Base-by-base conservation (phyloP, 108 stramenopile genomes). In the Bacterosira constricta region DNA sequence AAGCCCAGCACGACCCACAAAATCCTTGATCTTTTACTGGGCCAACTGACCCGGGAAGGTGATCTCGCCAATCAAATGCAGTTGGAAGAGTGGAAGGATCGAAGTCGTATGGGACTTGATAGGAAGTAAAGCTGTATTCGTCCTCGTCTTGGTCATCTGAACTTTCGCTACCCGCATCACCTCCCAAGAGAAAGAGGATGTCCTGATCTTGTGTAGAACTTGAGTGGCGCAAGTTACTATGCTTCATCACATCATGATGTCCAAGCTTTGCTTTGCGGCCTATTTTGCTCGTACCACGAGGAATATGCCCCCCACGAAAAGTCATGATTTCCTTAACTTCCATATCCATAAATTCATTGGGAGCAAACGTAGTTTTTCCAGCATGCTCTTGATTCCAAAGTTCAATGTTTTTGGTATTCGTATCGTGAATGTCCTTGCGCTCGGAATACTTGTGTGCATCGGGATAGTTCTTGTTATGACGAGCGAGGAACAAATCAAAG, bases 1-100 rank as follows among this genome's bases (percentile, higher is more conserved):
- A 88, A 7, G 83, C 73, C 87, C 87, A 88, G 77, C 87, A 71
- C 59, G 77, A 80, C 36, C 87, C 87, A 54, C 87, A 88, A 32
- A 80, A 57, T 9, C 87, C 87, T 63, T 88, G 87, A 49, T 88
- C 81, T 69, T 88, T 88, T 10, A 88, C 81, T 17, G 80, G 80
- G 23, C 80, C 81, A 32, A 87, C 80, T 8, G 86, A 65, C 2
- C 59, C 71, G 44, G 73, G 73, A 12, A 66, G n/a, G 29, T 75
- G 55, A 10, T 35, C 60, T 30, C 73, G 50, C 73, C 73, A 75
- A 32, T 75, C 73, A 20, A 75, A 75, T 30, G 65, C 35, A 11
- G 4, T 50, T n/a, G 73, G 73, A 20, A 75, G 63, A 31, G 73
- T 50, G 18, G 73, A 68, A 12, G 65, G 47, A 51, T 75, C 73